Conservation (phyloP, 2,329 filamentous ascomycete genomes). For the Calonectria fujianensis region DNA sequence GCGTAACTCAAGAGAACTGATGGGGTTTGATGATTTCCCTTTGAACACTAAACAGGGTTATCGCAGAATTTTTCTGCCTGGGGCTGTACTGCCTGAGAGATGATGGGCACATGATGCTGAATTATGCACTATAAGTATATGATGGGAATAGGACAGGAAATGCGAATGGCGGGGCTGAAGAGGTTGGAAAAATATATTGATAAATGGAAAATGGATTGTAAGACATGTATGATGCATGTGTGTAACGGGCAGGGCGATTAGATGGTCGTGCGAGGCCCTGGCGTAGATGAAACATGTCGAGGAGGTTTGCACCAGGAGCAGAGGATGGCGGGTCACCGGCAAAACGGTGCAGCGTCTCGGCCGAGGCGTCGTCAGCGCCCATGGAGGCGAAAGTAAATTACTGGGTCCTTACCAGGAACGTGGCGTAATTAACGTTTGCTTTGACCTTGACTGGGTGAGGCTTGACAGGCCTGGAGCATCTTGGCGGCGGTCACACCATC, state of each 20-base stretch:
- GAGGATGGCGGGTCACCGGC: conserved; percentile 47
- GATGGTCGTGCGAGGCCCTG: conserved; percentile 7
- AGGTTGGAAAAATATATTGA: conserved; percentile 65
- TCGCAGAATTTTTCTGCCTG: conserved; percentile 82
- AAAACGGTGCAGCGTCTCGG: conserved; percentile 41
- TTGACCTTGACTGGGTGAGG: conserved; percentile 31
- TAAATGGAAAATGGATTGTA: background rate
- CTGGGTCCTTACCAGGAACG: conserved; percentile 37
- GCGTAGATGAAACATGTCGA: conserved; percentile 34
- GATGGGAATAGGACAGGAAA: conserved; percentile 82
- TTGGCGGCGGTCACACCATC: conserved; percentile 24
- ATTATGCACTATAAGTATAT: conserved; percentile 83
- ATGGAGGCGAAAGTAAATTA: conserved; percentile 45
- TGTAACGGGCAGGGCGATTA: background rate
- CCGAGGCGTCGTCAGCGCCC: conserved; percentile 53
- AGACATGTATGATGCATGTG: background rate
- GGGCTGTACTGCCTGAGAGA: conserved; percentile 84
- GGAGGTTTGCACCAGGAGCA: conserved; percentile 31
- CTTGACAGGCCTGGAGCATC: conserved; percentile 18
- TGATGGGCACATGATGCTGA: conserved; percentile 77
- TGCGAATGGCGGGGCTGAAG: conserved; percentile 80
- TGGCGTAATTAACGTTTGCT: conserved; percentile 40
- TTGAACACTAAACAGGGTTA: conserved; percentile 78
- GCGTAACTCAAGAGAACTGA: conserved; percentile 76
- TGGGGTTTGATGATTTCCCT: conserved; percentile 84